phyloP scores from a whole-genome alignment of 2,329 filamentous ascomycete genomes.

The Fusarium bactridioides region DNA sequence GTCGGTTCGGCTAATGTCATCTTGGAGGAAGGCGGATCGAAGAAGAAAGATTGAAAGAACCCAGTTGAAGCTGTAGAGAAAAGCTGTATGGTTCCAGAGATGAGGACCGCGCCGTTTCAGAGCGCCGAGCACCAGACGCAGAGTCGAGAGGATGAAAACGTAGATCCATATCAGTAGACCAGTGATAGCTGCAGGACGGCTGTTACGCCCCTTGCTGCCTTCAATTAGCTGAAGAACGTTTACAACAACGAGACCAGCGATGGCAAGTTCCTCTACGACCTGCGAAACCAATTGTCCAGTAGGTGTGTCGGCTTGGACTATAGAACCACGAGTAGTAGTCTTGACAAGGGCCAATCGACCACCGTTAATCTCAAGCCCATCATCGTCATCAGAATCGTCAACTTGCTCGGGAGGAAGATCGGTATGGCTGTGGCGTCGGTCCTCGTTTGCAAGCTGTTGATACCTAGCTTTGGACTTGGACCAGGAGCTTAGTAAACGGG shows the following conservation, averaged over 20 bases:
- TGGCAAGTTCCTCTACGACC: slow-evolving; percentile 76
- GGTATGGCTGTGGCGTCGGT: slow-evolving; percentile 57
- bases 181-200: slow-evolving; percentile 67
- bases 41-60: slow-evolving; percentile 78
- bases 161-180: slow-evolving; percentile 83
- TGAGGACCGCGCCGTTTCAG: slow-evolving; percentile 72
- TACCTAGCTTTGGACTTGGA: slow-evolving; percentile 60
- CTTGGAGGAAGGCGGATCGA: slow-evolving; percentile 84
- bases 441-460: slow-evolving; percentile 58
- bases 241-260: slow-evolving; percentile 74
- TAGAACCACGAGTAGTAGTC: slow-evolving; percentile 67
- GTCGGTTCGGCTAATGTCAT: slow-evolving; percentile 65
- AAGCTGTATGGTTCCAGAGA: slow-evolving; percentile 92
- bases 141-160: slow-evolving; percentile 73
- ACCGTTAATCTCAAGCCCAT: slow-evolving; percentile 63
- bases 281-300: slow-evolving; percentile 75
- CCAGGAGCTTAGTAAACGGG: slow-evolving; percentile 60
- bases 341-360: slow-evolving; percentile 66
- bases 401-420: slow-evolving; percentile 58
- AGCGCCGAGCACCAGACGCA: slow-evolving; percentile 74
- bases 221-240: slow-evolving; percentile 72
- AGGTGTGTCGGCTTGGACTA: slow-evolving; percentile 79
- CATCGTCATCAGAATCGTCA: slow-evolving; percentile 64
- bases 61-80: slow-evolving; percentile 86
- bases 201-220: slow-evolving; percentile 65